Evolutionary conservation across 2,329 filamentous ascomycete species (phyloP), one percentile per base, ranked within the genome.

Genomic region (Aspergillus pseudonomiae): DNA sequence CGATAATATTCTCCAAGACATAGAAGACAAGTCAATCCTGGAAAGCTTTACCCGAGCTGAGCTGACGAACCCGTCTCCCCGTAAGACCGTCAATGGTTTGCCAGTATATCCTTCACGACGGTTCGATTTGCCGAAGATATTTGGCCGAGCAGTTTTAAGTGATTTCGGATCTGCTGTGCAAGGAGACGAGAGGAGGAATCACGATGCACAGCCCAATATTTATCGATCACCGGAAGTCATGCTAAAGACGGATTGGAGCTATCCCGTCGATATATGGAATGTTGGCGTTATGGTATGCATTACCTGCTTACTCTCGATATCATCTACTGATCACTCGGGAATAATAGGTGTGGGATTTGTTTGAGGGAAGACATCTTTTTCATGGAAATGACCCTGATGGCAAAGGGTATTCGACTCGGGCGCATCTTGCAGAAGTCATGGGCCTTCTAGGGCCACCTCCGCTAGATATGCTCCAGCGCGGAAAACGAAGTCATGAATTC

Each of bases 201-300:
- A 86, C 77, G 71, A 83, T 75, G 67, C 80, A 73, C 65, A 88
- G 60, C 74, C 75, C 1, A 70, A 74, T 65, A 58, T 75, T 50
- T 73, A 76, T 52, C 68, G 74, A 64, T 72, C 73, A 11, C 75
- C 74, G 30, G 74, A 86, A 67, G 81, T 85, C 11, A 82, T 84
- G 32, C 65, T 86, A 5, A 71, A 77, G 67, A 72, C 73, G 0
- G 72, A 77, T 0, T 86, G 82, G 83, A 74, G 70, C 1, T 83
- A 81, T 59, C 67, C 75, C 12, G 71, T 84, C 30, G 83, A 86
- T 69, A 82, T 85, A 58, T 86, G 83, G 83, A 84, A 82, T 62
- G 73, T 78, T 3, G 83, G 81, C 0, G 77, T 76, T 56, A 79
- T 85, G 81, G 82, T 84, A 72, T 73, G 78, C 53, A 61, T 21